These are phyloP conservation scores for Rhynchosporium secalis DNA, from an alignment of 2,329 filamentous ascomycete species.

Conservation along the genomic window DNA sequence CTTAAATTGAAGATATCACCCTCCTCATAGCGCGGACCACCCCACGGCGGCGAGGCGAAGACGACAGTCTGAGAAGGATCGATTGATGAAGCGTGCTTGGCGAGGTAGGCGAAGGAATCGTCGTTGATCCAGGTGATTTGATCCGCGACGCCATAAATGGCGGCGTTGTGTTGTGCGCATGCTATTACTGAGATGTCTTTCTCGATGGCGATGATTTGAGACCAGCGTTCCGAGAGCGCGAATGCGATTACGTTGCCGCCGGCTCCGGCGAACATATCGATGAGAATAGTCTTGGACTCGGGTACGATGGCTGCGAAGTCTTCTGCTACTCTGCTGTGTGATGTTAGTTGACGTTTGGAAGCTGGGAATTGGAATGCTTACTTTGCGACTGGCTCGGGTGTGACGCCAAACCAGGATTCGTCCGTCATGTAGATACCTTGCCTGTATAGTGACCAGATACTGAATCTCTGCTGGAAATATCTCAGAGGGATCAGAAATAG, in stretches of 20 bases:
- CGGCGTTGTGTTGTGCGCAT: constrained; percentile 90
- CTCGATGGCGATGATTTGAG: constrained; percentile 85
- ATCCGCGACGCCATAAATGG: constrained; percentile 75
- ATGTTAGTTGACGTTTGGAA: constrained; percentile 12
- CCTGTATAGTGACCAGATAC: constrained; percentile 85
- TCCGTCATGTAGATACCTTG: constrained; percentile 88
- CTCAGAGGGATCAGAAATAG: constrained; percentile 46
- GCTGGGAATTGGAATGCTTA: constrained; percentile 46
- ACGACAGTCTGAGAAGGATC: constrained; percentile 47
- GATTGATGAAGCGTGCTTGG: constrained; percentile 26
- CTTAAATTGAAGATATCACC: constrained; percentile 77
- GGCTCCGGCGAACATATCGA: constrained; percentile 89
- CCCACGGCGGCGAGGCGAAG: constrained; percentile 76
- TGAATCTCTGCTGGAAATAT: constrained; percentile 88
- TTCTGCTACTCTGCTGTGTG: constrained; percentile 66
- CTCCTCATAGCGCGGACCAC: constrained; percentile 64
- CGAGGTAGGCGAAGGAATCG: constrained; percentile 67
- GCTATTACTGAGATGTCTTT: constrained; percentile 75
- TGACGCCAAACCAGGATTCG: constrained; percentile 95
- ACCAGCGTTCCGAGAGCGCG: constrained; percentile 76
- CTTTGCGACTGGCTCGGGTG: constrained; percentile 87
- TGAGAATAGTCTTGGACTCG: constrained; percentile 47
- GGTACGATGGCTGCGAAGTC: constrained; percentile 58
- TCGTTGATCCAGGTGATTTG: constrained; percentile 84
- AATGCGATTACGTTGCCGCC: constrained; percentile 97